Conservation (phyloP, 768 basidiomycete genomes). For the Boletus reticulatus region DNA sequence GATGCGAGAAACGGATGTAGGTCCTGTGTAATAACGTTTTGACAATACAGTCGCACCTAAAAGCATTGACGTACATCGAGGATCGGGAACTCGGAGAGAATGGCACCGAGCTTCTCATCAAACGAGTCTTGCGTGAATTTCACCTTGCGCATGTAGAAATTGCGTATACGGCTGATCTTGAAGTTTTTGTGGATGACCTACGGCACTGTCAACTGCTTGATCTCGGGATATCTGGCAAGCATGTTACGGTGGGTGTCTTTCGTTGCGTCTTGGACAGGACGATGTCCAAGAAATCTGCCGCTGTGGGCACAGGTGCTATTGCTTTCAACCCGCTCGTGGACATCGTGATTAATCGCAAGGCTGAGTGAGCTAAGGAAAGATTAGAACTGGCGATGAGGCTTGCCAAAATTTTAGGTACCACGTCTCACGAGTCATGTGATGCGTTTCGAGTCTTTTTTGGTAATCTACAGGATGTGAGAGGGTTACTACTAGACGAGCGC, state of each 20-base stretch:
- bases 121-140: constrained; percentile 98
- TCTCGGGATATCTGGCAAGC: background rate
- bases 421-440: constrained; percentile 14
- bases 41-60: background rate
- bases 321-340: constrained; percentile 92
- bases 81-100: constrained; percentile 95
- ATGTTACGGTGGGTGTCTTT: constrained; percentile 87
- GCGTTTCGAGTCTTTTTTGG: background rate
- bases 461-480: constrained; percentile 22
- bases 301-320: constrained; percentile 98
- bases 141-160: constrained; percentile 99
- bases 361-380: constrained; percentile 6
- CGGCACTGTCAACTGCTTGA: background rate
- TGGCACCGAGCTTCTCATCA: constrained; percentile 91
- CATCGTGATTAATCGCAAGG: constrained; percentile 35
- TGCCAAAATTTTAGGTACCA: constrained; percentile 12
- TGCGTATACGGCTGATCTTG: constrained; percentile 97
- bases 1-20: constrained; percentile 96
- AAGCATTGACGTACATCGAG: constrained; percentile 70
- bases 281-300: constrained; percentile 92
- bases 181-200: constrained; percentile 99
- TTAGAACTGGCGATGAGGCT: background rate
- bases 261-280: constrained; percentile 92
- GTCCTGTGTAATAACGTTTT: constrained; percentile 45
- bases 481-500: constrained; percentile 18